Evolutionary conservation across 345 rosid genomes (phyloP).

Genomic region (Citrus australasica): DNA sequence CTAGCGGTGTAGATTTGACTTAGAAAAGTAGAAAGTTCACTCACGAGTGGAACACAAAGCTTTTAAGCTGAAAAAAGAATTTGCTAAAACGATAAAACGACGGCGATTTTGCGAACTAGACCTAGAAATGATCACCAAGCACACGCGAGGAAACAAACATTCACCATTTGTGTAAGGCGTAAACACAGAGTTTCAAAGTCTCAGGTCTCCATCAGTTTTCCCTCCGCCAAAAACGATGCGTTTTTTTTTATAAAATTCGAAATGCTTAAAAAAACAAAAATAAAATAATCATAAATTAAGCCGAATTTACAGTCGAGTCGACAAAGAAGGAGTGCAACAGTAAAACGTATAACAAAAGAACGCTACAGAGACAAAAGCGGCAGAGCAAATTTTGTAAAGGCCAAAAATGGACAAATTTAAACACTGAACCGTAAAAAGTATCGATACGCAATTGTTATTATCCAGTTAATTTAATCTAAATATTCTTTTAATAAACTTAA

Average conservation of each 20-base stretch:
- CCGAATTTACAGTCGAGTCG: slow-evolving; percentile 19
- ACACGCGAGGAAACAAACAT: background rate
- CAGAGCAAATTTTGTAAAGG: slow-evolving; percentile 28
- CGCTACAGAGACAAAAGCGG: slow-evolving; percentile 27
- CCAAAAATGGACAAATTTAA: slow-evolving; percentile 31
- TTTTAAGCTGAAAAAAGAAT: background rate
- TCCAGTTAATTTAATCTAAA: too few relatives aligned
- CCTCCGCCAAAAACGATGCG: background rate
- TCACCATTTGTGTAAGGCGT: background rate
- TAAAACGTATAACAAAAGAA: background rate
- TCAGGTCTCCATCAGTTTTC: slow-evolving; percentile 5
- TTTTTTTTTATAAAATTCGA: background rate
- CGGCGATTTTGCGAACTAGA: slow-evolving; percentile 27
- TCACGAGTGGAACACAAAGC: slow-evolving; percentile 18
- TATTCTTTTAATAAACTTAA: too few relatives aligned
- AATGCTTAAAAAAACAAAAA: background rate
- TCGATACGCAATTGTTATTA: background rate
- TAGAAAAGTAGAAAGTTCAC: slow-evolving; percentile 6
- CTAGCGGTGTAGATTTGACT: slow-evolving; percentile 30
- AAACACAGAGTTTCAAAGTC: slow-evolving; percentile 9
- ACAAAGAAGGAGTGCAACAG: slow-evolving; percentile 29
- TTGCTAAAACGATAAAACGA: slow-evolving; percentile 25
- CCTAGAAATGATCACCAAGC: background rate
- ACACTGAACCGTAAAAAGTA: slow-evolving; percentile 21
- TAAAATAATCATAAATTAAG: background rate